These are phyloP conservation scores for Lentinus tigrinus DNA, from an alignment of 768 basidiomycete species.

Conservation along the genomic window DNA sequence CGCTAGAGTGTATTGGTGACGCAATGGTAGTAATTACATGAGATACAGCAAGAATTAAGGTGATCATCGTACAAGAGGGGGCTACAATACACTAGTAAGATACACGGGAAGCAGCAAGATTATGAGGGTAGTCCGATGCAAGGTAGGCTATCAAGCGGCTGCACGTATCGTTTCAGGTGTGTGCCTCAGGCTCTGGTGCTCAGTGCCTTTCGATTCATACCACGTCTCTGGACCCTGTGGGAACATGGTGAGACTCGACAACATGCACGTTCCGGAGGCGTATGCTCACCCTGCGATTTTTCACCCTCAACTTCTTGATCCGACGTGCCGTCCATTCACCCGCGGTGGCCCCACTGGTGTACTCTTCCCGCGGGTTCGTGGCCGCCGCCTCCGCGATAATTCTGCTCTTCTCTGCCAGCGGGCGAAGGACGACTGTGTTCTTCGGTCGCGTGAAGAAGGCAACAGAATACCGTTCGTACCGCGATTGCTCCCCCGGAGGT, in stretches of 20 bases:
- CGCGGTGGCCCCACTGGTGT: constrained; percentile 24
- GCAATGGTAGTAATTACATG: too few species aligned
- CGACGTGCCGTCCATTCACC: constrained; percentile 26
- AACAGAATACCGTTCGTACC: constrained; percentile 32
- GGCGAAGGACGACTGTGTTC: constrained; percentile 28
- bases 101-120: background rate
- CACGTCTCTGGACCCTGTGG: constrained; percentile 26
- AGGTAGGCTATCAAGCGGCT: constrained; percentile 3
- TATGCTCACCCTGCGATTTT: constrained; percentile 25
- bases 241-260: background rate
- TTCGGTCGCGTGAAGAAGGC: constrained; percentile 38
- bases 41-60: background rate
- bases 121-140: background rate
- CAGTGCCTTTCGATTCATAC: constrained; percentile 28
- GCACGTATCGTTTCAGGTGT: constrained; percentile 1
- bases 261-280: background rate
- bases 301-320: constrained; percentile 25
- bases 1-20: too few species aligned
- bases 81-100: background rate
- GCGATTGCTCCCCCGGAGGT: constrained; percentile 35
- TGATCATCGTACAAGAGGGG: background rate
- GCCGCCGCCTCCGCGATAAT: constrained; percentile 23
- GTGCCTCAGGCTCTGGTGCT: constrained; percentile 18
- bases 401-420: constrained; percentile 25
- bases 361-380: constrained; percentile 17